These are phyloP conservation scores for Phlebiopsis gigantea DNA, from an alignment of 768 basidiomycete genomes.

Conservation along the genomic window DNA sequence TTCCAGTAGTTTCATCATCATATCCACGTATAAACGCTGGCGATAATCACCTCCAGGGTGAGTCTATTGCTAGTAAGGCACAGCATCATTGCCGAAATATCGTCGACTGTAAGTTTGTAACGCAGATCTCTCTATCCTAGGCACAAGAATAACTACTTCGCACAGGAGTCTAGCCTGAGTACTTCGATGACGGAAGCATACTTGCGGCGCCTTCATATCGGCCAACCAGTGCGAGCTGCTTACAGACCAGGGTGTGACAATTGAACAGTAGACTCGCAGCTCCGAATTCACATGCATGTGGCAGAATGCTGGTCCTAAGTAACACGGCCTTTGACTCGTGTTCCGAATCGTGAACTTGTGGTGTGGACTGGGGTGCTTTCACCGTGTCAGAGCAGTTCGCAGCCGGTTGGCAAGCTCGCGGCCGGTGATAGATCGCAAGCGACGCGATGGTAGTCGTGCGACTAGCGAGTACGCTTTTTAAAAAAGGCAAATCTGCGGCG, in stretches of 20 bases:
- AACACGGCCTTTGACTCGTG: neutral
- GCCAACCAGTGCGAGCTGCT: neutral
- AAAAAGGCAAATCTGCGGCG: neutral
- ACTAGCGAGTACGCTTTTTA: neutral
- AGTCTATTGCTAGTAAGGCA: neutral
- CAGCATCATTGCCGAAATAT: neutral
- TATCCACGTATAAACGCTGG: neutral
- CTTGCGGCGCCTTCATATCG: neutral
- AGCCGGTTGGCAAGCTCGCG: neutral
- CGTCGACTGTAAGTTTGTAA: neutral
- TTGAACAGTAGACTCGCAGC: no score
- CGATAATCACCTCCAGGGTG: neutral
- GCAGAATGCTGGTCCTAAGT: neutral
- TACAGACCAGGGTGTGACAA: neutral
- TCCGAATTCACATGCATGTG: neutral
- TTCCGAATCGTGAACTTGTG: neutral
- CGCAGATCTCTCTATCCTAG: neutral
- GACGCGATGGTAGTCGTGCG: neutral
- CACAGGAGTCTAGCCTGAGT: neutral
- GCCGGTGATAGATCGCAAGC: conserved; percentile 9
- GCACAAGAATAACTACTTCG: neutral
- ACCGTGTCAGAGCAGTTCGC: neutral
- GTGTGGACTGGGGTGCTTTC: neutral
- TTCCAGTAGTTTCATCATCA: neutral
- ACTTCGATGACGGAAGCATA: no score